phyloP scores from a whole-genome alignment of 2,329 filamentous ascomycete genomes.

The Coccinonectria pachysandricola region DNA sequence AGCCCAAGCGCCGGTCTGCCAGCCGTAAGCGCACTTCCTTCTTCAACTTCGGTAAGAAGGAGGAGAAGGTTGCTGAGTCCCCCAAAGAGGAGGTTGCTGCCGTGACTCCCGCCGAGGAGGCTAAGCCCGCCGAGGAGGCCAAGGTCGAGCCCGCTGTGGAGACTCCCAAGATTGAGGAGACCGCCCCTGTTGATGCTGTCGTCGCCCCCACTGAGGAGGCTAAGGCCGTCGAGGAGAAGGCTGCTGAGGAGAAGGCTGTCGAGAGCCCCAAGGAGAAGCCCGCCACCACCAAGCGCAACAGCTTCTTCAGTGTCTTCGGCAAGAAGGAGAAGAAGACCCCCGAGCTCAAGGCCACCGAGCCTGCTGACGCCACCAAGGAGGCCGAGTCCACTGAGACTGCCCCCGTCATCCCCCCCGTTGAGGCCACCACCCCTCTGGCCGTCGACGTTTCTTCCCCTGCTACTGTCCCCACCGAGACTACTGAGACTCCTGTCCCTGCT shows the following conservation, averaged over 20 bases:
- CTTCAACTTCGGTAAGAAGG: slow-evolving; percentile 52
- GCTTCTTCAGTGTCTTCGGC: slow-evolving; percentile 41
- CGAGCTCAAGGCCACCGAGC: slow-evolving; percentile 34
- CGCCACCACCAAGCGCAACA: slow-evolving; percentile 43
- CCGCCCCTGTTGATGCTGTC: slow-evolving; percentile 26
- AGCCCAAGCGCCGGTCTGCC: slow-evolving; percentile 51
- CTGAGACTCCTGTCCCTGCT: slow-evolving; percentile 32
- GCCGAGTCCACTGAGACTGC: slow-evolving; percentile 40
- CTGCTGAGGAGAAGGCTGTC: slow-evolving; percentile 25
- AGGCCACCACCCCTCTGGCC: slow-evolving; percentile 45
- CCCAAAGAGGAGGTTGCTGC: slow-evolving; percentile 41
- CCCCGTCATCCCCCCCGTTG: slow-evolving; percentile 49
- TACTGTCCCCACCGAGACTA: slow-evolving; percentile 36
- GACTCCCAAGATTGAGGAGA: slow-evolving; percentile 21
- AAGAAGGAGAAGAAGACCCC: slow-evolving; percentile 51
- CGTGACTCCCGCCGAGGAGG: slow-evolving; percentile 39
- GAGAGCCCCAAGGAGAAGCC: slow-evolving; percentile 37
- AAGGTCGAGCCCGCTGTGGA: slow-evolving; percentile 21
- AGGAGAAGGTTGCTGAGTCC: slow-evolving; percentile 22
- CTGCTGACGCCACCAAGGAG: slow-evolving; percentile 33
- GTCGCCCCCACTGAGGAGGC: slow-evolving; percentile 26
- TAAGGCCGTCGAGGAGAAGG: slow-evolving; percentile 24
- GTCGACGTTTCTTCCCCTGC: slow-evolving; percentile 42
- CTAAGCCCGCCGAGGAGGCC: slow-evolving; percentile 23
- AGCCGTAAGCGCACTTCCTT: slow-evolving; percentile 57